Conservation (phyloP, 441 rosid genomes). For the Pelargonium myrrhifolium region DNA sequence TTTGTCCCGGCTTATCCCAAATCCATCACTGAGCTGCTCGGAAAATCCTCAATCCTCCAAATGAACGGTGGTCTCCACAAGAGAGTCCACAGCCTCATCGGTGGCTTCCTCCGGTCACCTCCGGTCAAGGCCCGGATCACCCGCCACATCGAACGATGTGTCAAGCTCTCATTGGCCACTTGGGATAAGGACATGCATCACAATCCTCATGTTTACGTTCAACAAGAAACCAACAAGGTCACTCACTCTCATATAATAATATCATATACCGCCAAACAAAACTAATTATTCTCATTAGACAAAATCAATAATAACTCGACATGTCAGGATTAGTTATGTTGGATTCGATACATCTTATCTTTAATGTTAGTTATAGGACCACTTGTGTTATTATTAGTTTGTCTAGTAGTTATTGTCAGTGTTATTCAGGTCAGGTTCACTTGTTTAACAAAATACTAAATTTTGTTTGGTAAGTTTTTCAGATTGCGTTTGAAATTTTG, state of each 20-base stretch:
- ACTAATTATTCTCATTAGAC: background rate
- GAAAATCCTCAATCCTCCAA: conserved; percentile 56
- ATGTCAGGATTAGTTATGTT: conserved; percentile 1
- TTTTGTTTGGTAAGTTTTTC: no score
- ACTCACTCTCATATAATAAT: background rate
- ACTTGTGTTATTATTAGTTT: background rate
- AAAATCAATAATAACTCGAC: background rate
- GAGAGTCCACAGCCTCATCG: conserved; percentile 51
- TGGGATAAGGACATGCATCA: conserved; percentile 35
- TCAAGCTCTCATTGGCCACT: conserved; percentile 33
- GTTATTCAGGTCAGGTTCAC: no score
- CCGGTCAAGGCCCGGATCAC: conserved; percentile 46
- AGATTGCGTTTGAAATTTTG: conserved; percentile 59
- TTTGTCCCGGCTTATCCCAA: conserved; percentile 69
- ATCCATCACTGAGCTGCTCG: conserved; percentile 48
- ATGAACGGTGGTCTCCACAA: conserved; percentile 55
- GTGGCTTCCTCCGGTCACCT: conserved; percentile 57
- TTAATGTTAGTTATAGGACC: background rate
- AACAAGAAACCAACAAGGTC: conserved; percentile 56
- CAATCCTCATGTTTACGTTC: conserved; percentile 28
- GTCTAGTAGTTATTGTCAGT: no score
- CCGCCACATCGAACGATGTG: conserved; percentile 38
- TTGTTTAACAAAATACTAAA: no score
- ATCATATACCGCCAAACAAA: background rate
- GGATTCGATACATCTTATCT: background rate